A percentile compares a stretch with the other conserved stretches of the same genome.
These are phyloP conservation scores for Schizosaccharomyces osmophilus DNA, from an alignment of 805 yeast genomes.

Conservation along the genomic window DNA sequence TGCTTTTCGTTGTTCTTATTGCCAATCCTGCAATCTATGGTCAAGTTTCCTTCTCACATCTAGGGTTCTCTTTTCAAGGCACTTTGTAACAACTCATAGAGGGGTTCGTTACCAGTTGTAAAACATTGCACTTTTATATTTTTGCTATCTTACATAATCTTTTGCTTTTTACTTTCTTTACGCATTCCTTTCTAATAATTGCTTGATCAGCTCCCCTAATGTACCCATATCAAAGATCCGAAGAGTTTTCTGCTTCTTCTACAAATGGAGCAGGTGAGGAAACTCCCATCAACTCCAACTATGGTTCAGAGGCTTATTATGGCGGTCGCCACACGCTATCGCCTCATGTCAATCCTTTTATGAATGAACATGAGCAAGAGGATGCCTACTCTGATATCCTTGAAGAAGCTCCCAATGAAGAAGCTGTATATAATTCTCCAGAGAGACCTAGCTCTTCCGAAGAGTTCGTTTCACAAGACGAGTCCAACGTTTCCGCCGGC, in stretches of 20 bases:
- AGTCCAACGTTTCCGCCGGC: background rate
- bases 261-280: background rate
- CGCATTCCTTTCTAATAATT: too few species aligned
- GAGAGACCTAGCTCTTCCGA: background rate
- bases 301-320: background rate
- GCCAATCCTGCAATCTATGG: too few species aligned
- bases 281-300: background rate
- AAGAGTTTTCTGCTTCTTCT: background rate
- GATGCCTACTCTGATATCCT: background rate
- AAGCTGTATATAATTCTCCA: background rate
- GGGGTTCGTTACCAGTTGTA: too few species aligned
- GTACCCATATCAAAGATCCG: background rate
- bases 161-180: too few species aligned
- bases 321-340: background rate
- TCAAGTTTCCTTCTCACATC: too few species aligned
- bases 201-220: too few species aligned
- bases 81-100: too few species aligned
- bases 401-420: background rate
- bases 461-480: background rate
- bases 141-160: too few species aligned
- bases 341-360: background rate
- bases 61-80: too few species aligned
- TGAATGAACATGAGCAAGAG: background rate
- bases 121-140: too few species aligned
- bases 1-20: too few species aligned